Conservation (phyloP, 2,329 filamentous ascomycete species). For the Colletotrichum musae region DNA sequence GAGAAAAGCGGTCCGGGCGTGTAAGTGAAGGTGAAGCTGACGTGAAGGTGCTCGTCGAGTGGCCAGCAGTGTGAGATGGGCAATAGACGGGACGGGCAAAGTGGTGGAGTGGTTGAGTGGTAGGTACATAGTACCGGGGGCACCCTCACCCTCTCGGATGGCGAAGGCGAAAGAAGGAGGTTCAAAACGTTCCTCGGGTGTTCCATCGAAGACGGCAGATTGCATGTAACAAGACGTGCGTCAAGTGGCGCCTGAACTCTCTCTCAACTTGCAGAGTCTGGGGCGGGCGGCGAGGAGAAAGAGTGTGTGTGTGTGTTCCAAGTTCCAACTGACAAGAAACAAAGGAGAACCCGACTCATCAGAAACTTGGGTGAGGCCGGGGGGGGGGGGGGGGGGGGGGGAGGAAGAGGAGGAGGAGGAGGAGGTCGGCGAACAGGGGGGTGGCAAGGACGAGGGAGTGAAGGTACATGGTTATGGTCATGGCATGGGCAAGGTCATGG, state of each 20-base stretch:
- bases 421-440: not conserved
- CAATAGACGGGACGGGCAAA: too few species aligned
- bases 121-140: not conserved
- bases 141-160: conserved; percentile 20
- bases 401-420: not conserved
- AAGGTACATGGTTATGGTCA: too few species aligned
- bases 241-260: conserved; percentile 53
- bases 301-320: too few species aligned
- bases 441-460: not conserved
- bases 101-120: too few species aligned
- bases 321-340: conserved; percentile 24
- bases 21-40: not conserved
- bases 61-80: not conserved
- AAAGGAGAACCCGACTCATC: conserved; percentile 31
- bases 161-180: conserved; percentile 32
- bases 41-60: conserved; percentile 6
- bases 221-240: conserved; percentile 57
- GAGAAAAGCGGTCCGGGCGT: conserved; percentile 1
- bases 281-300: conserved; percentile 8
- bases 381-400: not conserved
- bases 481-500: too few species aligned
- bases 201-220: conserved; percentile 46
- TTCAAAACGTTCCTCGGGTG: conserved; percentile 47
- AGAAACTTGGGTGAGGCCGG: conserved; percentile 16
- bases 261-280: conserved; percentile 36